These are phyloP conservation scores for Leishmania lainsoni DNA, from an alignment of 208 protist species.

Conservation along the genomic window DNA sequence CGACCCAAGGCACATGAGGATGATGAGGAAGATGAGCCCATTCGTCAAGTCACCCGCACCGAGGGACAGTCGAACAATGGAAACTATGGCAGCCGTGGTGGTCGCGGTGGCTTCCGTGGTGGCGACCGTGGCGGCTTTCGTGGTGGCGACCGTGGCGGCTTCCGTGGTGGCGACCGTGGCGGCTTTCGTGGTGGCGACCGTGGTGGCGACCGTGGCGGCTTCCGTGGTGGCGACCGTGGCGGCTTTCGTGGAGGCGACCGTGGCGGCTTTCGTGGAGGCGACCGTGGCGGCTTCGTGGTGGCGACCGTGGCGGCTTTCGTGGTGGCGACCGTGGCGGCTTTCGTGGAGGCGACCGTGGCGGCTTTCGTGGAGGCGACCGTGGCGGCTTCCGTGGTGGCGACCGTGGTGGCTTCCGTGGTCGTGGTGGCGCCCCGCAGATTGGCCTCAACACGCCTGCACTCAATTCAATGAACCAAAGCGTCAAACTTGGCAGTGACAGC, in stretches of 20 bases:
- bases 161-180: constrained; percentile 40
- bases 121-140: constrained; percentile 37
- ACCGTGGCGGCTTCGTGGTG: constrained; percentile 47
- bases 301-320: constrained; percentile 39
- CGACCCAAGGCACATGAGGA: constrained; percentile 14
- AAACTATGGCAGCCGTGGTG: constrained; percentile 39
- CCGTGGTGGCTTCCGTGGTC: constrained; percentile 41
- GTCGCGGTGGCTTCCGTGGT: constrained; percentile 32
- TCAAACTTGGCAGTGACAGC: constrained; percentile 81
- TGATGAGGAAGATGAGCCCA: constrained; percentile 36
- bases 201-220: constrained; percentile 48
- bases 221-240: constrained; percentile 45
- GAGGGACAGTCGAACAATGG: constrained; percentile 38
- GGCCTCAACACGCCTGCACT: constrained; percentile 57
- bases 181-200: constrained; percentile 37
- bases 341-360: constrained; percentile 36
- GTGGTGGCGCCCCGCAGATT: constrained; percentile 66
- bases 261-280: constrained; percentile 62
- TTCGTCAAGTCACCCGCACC: constrained; percentile 47
- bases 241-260: constrained; percentile 44
- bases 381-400: constrained; percentile 37
- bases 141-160: constrained; percentile 31
- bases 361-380: constrained; percentile 34
- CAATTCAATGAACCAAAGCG: constrained; percentile 50
- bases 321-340: constrained; percentile 35